Evolutionary conservation across 192 early-diverging fungal genomes (phyloP), one percentile per base, ranked within the genome.

Genomic region (Diversispora epigaea): DNA sequence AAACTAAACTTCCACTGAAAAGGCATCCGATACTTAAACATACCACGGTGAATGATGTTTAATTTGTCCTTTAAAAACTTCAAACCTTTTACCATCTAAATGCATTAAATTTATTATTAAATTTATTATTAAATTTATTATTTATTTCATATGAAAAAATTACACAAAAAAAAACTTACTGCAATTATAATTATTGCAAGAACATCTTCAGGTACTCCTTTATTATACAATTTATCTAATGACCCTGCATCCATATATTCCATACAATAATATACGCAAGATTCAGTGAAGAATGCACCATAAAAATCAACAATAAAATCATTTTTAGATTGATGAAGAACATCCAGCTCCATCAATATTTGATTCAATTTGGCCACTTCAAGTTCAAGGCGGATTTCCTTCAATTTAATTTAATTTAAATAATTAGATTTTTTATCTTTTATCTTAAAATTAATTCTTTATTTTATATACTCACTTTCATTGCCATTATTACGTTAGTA

Each of bases 231-330:
- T 17, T 88, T 88, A 75, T 96, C 94, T 49, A 97, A 77, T n/a
- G 94, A 96, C 52, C 95, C 96, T 57, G 89, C 93, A 76, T 98
- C 96, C 96, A 98, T 98, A 77, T 88, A 98, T 82, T 98, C 96
- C 94, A 98, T 98, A 77, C 93, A 95, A 77, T 95, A 95, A 80
- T 96, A 98, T 9, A 98, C 96, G 80, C 93, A 94, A n/a, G 91
- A 91, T 77, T 98, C 96, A 73, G 94, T 89, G 70, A 96, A 95
- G 81, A 97, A 98, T 0, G 96, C 95, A 7, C 96, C 96, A 83
- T 97, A 98, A 76, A 98, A 98, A 41, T 96, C 95, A n/a, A 98
- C 93, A 84, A 98, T 97, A 68, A 91, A 94, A 3, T 92, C 88
- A 75, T 91, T 93, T 55, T 87, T 82, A 56, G 90, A 90, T 78